These are phyloP conservation scores for Pyrus hybrid DNA, from an alignment of 331 rosid genomes.

Conservation along the genomic window DNA sequence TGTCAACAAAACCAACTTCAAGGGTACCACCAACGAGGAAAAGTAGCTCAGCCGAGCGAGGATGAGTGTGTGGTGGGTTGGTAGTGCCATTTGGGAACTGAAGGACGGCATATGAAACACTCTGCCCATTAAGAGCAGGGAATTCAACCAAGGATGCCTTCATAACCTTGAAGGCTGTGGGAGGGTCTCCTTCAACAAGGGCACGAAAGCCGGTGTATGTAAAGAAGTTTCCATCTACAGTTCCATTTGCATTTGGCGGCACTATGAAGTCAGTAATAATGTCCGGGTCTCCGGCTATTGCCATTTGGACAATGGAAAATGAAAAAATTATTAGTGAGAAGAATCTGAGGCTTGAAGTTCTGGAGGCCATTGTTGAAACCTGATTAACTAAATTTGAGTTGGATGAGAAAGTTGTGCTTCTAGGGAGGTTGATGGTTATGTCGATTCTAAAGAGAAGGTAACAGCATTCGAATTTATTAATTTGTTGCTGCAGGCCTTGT, in stretches of 20 bases:
- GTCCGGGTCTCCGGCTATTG: conserved; percentile 17
- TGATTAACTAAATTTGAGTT: background rate
- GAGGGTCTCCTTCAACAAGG: background rate
- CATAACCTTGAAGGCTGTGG: conserved; percentile 18
- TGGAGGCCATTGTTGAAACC: conserved; percentile 1
- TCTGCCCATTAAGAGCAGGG: conserved; percentile 46
- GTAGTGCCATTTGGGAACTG: conserved; percentile 13
- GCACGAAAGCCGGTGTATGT: conserved; percentile 40
- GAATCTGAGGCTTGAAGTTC: background rate
- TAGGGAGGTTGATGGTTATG: background rate
- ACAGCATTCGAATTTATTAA: background rate
- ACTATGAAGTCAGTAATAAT: conserved; percentile 27
- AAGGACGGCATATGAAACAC: conserved; percentile 45
- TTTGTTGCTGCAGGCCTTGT: background rate
- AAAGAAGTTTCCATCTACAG: conserved; percentile 34
- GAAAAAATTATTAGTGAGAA: conserved; percentile 8
- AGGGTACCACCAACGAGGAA: conserved; percentile 12
- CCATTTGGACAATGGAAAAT: background rate
- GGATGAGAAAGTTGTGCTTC: background rate
- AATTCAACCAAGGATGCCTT: conserved; percentile 37
- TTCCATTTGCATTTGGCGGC: conserved; percentile 12
- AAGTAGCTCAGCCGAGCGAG: conserved; percentile 27
- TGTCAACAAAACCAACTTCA: conserved; percentile 27
- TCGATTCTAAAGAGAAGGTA: background rate
- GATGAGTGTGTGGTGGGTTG: conserved; percentile 25